Base-by-base conservation (phyloP, 2,329 filamentous ascomycete species). In the Fusarium paranaense region DNA sequence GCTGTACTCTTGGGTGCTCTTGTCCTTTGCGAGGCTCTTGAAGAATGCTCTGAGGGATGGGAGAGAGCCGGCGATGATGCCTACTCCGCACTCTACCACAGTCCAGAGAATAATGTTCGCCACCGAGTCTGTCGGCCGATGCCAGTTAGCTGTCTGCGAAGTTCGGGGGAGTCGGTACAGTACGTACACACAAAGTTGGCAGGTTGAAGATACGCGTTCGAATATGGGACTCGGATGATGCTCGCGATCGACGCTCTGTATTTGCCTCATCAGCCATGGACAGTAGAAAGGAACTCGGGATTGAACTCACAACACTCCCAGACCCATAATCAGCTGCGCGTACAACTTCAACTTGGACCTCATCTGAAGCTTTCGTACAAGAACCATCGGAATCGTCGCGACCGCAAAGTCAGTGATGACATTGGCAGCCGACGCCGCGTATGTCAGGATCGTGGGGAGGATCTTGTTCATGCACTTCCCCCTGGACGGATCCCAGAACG, bases 31-130 rank as follows among this genome's bases (percentile, higher is more conserved):
- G 5, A 69, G 32, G 4, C 58, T 54, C 25, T 63, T 70, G 32
- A 70, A 61, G 11, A 61, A 70, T 52, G 66, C 61, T 22, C 42
- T 35, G 0, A 52, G 14, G 2, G 45, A 70, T 27, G 61, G 66
- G 4, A 70, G 61, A 0, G 68, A 70, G 3, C 66, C 68, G 25
- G 56, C 30, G 10, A 66, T 35, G 2, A 38, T 35, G 0, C 27
- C 62, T 3, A 70, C 45, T 20, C 45, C 45, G 9, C 25, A 50
- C 9, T 50, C 45, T 27, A 50, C 45, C 10, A 50, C 45, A 18
- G 45, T 50, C 45, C 45, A 50, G 16, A 50, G 45, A 2, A 50
- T 50, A 9, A 50, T 50, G 25, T 50, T 50, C n/a, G 25, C 45
- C 2, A 50, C 45, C 0, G 45, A 50, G 4, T 50, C 45, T 50